Evolutionary conservation across 78 protist species (phyloP), one percentile per base, ranked within the genome.

Genomic region (Dictyostelium brefeldianum): DNA sequence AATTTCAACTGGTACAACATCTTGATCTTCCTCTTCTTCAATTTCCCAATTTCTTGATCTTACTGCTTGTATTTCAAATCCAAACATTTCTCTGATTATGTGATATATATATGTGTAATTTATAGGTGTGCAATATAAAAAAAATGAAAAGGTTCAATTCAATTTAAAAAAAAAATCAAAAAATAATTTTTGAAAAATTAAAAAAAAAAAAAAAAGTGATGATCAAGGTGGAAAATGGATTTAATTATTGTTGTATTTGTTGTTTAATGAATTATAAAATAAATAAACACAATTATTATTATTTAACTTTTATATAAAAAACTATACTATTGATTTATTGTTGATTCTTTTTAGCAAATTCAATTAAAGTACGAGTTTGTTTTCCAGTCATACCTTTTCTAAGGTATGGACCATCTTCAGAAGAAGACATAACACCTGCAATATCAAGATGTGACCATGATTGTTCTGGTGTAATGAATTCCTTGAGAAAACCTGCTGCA

Each of bases 311-410:
- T 22, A 18, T 22, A 14, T 59, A n/a, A 27, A 27, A 36, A 78
- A 22, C n/a, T 57, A 17, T 18, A 54, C 20, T 17, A 59, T 54
- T 65, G 48, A 48, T 12, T 83, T 69, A 2, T 53, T n/a, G 17
- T 54, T 81, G 77, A 54, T 73, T 31, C 5, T 83, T 41, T 70
- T 65, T 87, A 5, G 84, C 95, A 12, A 91, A 59, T 70, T 91
- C 90, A 27, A 91, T 81, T 12, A 91, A n/a, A 43, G 90, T 64
- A 25, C 90, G 22, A 22, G 67, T 67, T 71, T 87, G 92, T 69
- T 83, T 91, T 41, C 95, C 95, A 75, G 95, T 83, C 95, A 91
- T 91, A 78, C 95, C 95, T 69, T 70, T 81, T 53, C 78, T 69
- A 48, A 83, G 15, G 57, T 83, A 82, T 74, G 92, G 82, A 57